phyloP scores from a whole-genome alignment of 2,329 filamentous ascomycete species.

The Drechslerella stenobrocha region DNA sequence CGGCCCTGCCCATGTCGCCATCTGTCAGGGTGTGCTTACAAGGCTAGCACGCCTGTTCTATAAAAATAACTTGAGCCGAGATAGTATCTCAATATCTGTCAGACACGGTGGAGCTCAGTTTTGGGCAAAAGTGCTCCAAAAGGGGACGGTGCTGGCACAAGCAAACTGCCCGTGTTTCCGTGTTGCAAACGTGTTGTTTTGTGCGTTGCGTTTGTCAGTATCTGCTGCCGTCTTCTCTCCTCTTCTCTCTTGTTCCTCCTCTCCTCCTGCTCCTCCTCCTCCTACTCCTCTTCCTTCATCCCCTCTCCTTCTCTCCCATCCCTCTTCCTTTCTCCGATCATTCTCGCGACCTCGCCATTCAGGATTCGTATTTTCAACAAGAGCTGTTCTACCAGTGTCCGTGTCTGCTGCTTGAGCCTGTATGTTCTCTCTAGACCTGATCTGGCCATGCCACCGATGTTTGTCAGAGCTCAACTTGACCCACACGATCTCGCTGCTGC shows the following conservation, averaged over 20 bases:
- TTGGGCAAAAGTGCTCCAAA: too few species aligned
- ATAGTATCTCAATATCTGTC: too few species aligned
- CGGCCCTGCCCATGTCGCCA: too few species aligned
- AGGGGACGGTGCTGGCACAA: too few species aligned
- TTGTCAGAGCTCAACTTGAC: conserved; percentile 13
- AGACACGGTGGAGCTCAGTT: too few species aligned
- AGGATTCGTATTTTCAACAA: background rate
- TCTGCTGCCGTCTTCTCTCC: conserved; percentile 15
- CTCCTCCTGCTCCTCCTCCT: conserved; percentile 50
- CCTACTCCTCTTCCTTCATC: conserved; percentile 47
- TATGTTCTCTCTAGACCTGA: conserved; percentile 8
- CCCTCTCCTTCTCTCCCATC: conserved; percentile 46
- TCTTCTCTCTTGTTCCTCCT: conserved; percentile 12
- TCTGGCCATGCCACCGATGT: conserved; percentile 8
- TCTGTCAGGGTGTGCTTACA: too few species aligned
- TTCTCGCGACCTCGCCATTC: conserved; percentile 3
- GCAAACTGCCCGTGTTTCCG: conserved; percentile 11
- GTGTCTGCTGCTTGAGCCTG: conserved; percentile 8
- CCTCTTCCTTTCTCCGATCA: conserved; percentile 52
- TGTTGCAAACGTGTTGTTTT: conserved; percentile 10
- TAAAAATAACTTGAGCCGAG: too few species aligned
- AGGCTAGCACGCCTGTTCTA: too few species aligned
- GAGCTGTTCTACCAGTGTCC: background rate
- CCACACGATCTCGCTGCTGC: conserved; percentile 26
- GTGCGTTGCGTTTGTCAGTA: conserved; percentile 35